A percentile compares a stretch with the other conserved stretches of the same genome.
Conservation (phyloP, 1,284 basidiomycete species). For the Marasmius tenuissimus region DNA sequence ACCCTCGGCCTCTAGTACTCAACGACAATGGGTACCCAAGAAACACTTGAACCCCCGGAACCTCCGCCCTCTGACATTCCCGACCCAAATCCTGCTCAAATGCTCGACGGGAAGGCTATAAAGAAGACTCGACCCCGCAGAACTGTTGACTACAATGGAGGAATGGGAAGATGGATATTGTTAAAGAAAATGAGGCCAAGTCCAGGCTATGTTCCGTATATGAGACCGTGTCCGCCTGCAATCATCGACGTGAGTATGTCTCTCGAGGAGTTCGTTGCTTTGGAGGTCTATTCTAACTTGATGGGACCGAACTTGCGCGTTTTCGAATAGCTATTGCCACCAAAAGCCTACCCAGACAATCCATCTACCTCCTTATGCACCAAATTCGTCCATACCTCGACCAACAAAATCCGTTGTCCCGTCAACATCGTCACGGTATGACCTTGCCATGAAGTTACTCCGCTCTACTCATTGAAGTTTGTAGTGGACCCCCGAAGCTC, state of each 20-base stretch:
- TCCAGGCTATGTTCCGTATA: slow-evolving; percentile 49
- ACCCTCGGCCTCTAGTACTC: slow-evolving; percentile 26
- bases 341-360: slow-evolving; percentile 88
- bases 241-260: slow-evolving; percentile 71
- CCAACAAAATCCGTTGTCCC: slow-evolving; percentile 97
- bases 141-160: slow-evolving; percentile 94
- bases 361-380: slow-evolving; percentile 91
- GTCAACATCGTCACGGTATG: slow-evolving; percentile 90
- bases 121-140: slow-evolving; percentile 91
- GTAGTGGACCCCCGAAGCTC: slow-evolving; percentile 95
- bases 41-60: slow-evolving; percentile 52
- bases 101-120: slow-evolving; percentile 72
- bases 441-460: background rate
- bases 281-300: slow-evolving; percentile 12
- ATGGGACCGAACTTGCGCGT: slow-evolving; percentile 15
- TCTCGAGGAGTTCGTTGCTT: slow-evolving; percentile 5
- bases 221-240: slow-evolving; percentile 81
- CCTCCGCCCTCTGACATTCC: slow-evolving; percentile 78
- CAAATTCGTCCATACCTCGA: slow-evolving; percentile 96
- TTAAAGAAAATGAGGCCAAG: slow-evolving; percentile 47
- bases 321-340: slow-evolving; percentile 77
- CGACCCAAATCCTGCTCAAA: slow-evolving; percentile 61
- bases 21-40: slow-evolving; percentile 56
- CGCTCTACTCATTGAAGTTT: background rate
- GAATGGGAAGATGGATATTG: slow-evolving; percentile 80